Percentiles rank a stretch among this genome's conserved stretches.
phyloP scores from a whole-genome alignment of 108 stramenopile species.

The Schizochytrium sp. region DNA sequence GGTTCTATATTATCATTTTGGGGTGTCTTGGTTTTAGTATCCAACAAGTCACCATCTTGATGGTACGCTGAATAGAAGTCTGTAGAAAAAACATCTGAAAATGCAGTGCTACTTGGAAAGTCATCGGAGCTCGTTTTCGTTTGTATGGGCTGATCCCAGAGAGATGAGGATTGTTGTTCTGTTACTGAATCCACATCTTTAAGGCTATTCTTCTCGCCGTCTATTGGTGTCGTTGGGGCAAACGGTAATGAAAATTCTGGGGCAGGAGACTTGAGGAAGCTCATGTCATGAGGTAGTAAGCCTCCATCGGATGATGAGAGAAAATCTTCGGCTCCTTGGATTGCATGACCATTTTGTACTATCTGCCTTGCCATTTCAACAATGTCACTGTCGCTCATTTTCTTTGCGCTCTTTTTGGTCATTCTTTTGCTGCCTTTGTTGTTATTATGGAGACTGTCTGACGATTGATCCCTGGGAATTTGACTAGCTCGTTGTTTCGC shows the following conservation, averaged over 20 bases:
- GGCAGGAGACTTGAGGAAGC: not conserved
- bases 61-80: too few species aligned
- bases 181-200: too few species aligned
- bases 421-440: conserved; percentile 6
- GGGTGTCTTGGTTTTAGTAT: too few species aligned
- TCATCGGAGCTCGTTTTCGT: too few species aligned
- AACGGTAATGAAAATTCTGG: conserved; percentile 1
- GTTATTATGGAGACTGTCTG: not conserved
- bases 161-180: too few species aligned
- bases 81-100: too few species aligned
- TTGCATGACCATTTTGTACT: not conserved
- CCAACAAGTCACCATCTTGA: too few species aligned
- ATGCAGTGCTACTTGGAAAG: too few species aligned
- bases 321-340: not conserved
- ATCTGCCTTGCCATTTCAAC: conserved; percentile 41
- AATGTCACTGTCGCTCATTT: conserved; percentile 41
- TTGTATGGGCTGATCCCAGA: too few species aligned
- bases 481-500: too few species aligned
- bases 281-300: not conserved
- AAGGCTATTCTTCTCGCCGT: too few species aligned
- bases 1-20: too few species aligned
- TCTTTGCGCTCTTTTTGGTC: not conserved
- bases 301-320: not conserved
- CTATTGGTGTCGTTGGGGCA: not conserved
- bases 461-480: not conserved